Base-by-base conservation (phyloP, 192 early-diverging fungal genomes). In the Lobosporangium transversale region DNA sequence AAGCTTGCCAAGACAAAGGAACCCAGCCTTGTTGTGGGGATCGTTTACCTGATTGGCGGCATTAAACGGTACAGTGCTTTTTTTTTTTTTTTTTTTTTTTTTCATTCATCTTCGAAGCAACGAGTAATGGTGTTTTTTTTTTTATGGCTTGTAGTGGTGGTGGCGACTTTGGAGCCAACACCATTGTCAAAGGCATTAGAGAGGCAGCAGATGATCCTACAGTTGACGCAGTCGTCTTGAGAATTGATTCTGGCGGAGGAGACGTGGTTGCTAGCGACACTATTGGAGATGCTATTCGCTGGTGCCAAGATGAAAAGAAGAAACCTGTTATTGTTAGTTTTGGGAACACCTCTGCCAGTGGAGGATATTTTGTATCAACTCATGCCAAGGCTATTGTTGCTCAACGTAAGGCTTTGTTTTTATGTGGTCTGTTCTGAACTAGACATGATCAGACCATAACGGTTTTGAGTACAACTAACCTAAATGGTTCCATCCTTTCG, bases 191-290 rank as follows among this genome's bases (percentile, higher is more conserved):
- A 27, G 79, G 86, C 5, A 66, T 79, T 32, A 64, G 69, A 15
- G 81, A 91, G 11, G 88, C 89, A 1, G 90, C 86, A 4, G 62
- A 71, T 26, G 85, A 91, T 50, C 58, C 73, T 12, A 40, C 62
- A 2, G 84, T 91, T 27, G 83, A 84, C 8, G 86, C 83, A 4
- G 79, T 93, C 42, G 89, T 93, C 7, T 30, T 93, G 40, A 83
- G 91, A 45, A 87, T 93, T n/a, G 88, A 91, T 62, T 88, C 89
- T 54, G 84, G 86, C 40, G 91, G 91, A 20, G 90, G 91, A 53
- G 90, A 90, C 50, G 81, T 83, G 9, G 76, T 89, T 45, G 88
- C 89, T 2, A 85, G 84, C 53, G 90, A 92, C 27, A 89, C 87
- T 2, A 89, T 93, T 52, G 85, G 83, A 50, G 87, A 86, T 23